These are phyloP conservation scores for Annulohypoxylon bovei DNA, from an alignment of 495 filamentous ascomycete genomes.

Conservation along the genomic window DNA sequence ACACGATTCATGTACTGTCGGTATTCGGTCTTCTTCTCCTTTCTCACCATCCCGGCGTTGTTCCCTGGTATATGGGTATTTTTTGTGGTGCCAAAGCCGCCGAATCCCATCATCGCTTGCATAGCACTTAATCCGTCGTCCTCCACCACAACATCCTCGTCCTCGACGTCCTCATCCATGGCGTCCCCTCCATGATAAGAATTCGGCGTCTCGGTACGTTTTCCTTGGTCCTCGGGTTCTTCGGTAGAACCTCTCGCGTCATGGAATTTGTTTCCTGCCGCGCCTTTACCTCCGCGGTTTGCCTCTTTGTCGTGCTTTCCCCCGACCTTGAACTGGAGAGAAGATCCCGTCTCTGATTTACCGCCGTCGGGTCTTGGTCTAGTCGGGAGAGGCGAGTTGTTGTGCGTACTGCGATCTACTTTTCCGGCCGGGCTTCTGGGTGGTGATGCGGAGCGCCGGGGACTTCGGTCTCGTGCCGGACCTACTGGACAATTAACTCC, in stretches of 20 bases:
- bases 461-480: constrained; percentile 26
- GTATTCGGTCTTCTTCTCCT: constrained; percentile 96
- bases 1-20: constrained; percentile 98
- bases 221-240: constrained; percentile 32
- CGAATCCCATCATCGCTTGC: constrained; percentile 88
- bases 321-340: constrained; percentile 51
- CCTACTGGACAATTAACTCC: constrained; percentile 22
- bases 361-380: constrained; percentile 34
- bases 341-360: constrained; percentile 29
- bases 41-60: constrained; percentile 81
- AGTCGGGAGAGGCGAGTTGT: constrained; percentile 45
- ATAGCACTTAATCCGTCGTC: constrained; percentile 80
- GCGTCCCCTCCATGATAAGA: constrained; percentile 46
- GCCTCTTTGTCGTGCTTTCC: constrained; percentile 50
- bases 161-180: constrained; percentile 61
- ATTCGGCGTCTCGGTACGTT: constrained; percentile 36
- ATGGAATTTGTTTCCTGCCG: constrained; percentile 23
- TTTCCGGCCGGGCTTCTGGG: constrained; percentile 30
- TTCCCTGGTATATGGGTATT: constrained; percentile 91
- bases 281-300: constrained; percentile 53
- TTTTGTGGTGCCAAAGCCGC: constrained; percentile 85
- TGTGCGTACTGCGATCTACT: constrained; percentile 29
- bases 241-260: constrained; percentile 2
- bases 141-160: constrained; percentile 58
- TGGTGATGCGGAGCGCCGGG: constrained; percentile 30